Base-by-base conservation (phyloP, 345 rosid species). In the Lepidium sativum region DNA sequence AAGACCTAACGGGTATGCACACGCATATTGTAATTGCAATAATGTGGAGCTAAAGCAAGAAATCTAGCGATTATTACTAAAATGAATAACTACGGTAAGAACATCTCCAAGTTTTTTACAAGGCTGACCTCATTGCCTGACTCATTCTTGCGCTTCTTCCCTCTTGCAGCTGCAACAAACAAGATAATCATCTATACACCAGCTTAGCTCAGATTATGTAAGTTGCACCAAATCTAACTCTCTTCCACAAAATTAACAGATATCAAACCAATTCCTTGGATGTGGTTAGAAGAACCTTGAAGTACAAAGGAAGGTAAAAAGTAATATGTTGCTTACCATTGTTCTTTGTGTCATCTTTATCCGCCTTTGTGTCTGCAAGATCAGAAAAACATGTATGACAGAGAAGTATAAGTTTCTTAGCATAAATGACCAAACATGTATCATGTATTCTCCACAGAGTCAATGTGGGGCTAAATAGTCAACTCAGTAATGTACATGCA, bases 131-230 rank as follows among this genome's bases (percentile, higher is more conserved):
- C 97, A 72, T 75, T 64, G 27, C 83, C 81, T 14, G 92, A 77
- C 45, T 94, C 96, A 60, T 63, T 72, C 83, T 90, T 94, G 68
- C 96, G 88, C 84, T 86, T 94, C 85, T 84, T 90, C 68, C 89
- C 95, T 76, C 80, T 87, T 12, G 82, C 51, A 63, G 59, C 96
- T 90, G 88, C 82, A 82, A 75, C 43, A 70, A 62, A 70, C 42
- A 59, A 58, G 44, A 33, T 32, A 45, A 39, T 45, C 52, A 67
- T 68, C 40, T 14, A 60, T 8, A 54, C 27, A 60, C 16, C 51
- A 53, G 23, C 63, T 53, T 60, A 40, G 50, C 33, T 32, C 29
- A 29, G 27, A 31, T 14, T 13, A 47, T 32, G 6, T 31, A 50
- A 32, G 39, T 41, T 40, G 31, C 20, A 47, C 12, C 11, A 13